Evolutionary conservation across 257 asterid species (phyloP), one percentile per base, ranked within the genome.

Genomic region (Leonotis leonurus): DNA sequence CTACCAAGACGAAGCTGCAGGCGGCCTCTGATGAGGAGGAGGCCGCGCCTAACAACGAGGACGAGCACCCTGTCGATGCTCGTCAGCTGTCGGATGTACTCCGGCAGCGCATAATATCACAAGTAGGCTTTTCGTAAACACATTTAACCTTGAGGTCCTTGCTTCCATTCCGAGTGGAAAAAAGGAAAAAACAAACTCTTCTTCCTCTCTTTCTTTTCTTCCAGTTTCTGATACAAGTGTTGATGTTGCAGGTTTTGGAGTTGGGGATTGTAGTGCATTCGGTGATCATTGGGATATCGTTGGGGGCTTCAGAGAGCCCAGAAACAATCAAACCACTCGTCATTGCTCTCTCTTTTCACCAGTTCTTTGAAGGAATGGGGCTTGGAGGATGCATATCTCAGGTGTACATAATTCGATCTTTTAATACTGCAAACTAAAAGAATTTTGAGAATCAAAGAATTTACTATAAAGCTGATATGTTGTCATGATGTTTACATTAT

Each of bases 351-450:
- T 76, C 82, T 18, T 81, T 79, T 50, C 92, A 84, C 70, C 92
- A 84, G 43, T 73, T 84, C 69, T 84, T 81, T 58, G 92, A 81
- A 17, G 92, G 92, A 0, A 79, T 84, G 76, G 92, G 88, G 5
- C 88, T 84, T 60, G 92, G 92, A 29, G 88, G 92, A 41, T 81
- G 92, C 76, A 77, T 84, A 3, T 73, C 88, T 5, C 84, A 81
- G 83, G 87, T 83, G 69, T 8, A 3, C 33, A 29, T 3, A 29
- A 29, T 29, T 20, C 6, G 33, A 16, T 64, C 12, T 36, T 0
- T 9, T 9, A n/a, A n/a, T 22, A 3, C 12, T 24, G n/a, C 22
- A 40, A 0, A 25, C n/a, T n/a, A 14, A 8, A 41, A 36, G 6
- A 33, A 1, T 27, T 45, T 58, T 14, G 10, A 56, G 81, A 78